Percentiles rank a stretch among this genome's conserved stretches.
These are phyloP conservation scores for Coemansia sp. DNA, from an alignment of 192 early-diverging fungal genomes.

Conservation along the genomic window DNA sequence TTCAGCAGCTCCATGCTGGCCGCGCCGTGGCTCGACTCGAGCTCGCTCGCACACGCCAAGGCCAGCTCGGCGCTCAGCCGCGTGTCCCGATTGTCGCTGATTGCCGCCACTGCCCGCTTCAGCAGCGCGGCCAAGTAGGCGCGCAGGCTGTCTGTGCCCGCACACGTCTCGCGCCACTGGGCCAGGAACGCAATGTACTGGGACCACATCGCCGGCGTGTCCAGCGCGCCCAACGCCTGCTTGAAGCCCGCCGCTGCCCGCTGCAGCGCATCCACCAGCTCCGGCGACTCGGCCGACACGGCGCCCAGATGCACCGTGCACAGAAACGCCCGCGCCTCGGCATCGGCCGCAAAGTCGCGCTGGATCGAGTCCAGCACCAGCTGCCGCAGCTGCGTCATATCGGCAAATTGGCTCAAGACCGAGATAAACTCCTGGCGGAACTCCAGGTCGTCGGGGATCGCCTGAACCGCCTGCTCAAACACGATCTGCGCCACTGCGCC, in stretches of 20 bases:
- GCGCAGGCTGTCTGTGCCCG: conserved; percentile 9
- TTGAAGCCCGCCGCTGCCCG: conserved; percentile 56
- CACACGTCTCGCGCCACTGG: conserved; percentile 28
- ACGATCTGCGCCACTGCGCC: conserved; percentile 73
- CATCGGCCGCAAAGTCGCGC: conserved; percentile 26
- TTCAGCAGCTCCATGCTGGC: conserved; percentile 11
- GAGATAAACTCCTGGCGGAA: conserved; percentile 74
- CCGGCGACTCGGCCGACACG: conserved; percentile 58
- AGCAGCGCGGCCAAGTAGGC: conserved; percentile 45
- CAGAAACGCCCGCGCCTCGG: conserved; percentile 37
- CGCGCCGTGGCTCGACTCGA: not conserved
- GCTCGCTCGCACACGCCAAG: conserved; percentile 14
- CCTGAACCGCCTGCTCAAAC: conserved; percentile 74
- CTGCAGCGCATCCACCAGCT: conserved; percentile 50
- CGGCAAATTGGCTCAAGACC: conserved; percentile 57
- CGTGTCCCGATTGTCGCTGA: conserved; percentile 43
- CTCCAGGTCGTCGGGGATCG: conserved; percentile 63
- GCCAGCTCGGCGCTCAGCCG: conserved; percentile 54
- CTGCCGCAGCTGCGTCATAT: conserved; percentile 18
- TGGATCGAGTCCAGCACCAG: conserved; percentile 21
- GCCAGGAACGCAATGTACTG: conserved; percentile 61
- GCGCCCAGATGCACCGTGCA: conserved; percentile 58
- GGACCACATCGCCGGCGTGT: conserved; percentile 56
- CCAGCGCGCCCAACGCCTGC: conserved; percentile 34
- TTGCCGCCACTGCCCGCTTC: conserved; percentile 55